Percentiles rank a stretch among this genome's conserved stretches.
Conservation (phyloP, 495 filamentous ascomycete genomes). For the Podospora pseudocomata region DNA sequence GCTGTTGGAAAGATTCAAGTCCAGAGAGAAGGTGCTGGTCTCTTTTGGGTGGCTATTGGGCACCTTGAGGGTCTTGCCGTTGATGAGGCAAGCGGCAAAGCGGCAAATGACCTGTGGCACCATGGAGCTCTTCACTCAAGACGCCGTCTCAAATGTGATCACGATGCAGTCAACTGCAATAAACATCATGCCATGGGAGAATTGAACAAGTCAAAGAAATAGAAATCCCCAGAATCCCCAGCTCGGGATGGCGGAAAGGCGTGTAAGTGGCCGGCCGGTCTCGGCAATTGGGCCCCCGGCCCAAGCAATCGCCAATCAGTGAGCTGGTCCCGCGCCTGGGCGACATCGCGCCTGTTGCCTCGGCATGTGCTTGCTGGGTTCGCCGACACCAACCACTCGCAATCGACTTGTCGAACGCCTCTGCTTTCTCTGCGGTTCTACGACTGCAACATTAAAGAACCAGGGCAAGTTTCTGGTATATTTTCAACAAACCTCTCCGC, state of each 20-base stretch:
- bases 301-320: background rate
- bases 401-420: background rate
- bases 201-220: background rate
- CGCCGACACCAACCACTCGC: background rate
- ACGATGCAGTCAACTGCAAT: background rate
- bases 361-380: slow-evolving; percentile 2
- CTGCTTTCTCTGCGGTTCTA: slow-evolving; percentile 3
- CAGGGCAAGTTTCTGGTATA: background rate
- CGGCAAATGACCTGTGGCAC: too few relatives aligned
- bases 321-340: background rate
- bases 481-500: background rate
- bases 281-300: background rate
- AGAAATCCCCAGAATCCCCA: background rate
- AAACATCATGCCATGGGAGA: background rate
- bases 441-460: background rate
- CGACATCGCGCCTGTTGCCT: slow-evolving; percentile 2
- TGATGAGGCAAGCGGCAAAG: too few relatives aligned
- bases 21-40: too few relatives aligned
- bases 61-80: too few relatives aligned
- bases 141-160: background rate
- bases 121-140: too few relatives aligned
- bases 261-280: background rate
- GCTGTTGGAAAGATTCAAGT: background rate
- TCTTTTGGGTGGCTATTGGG: too few relatives aligned
- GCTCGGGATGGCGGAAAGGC: background rate